These are phyloP conservation scores for Tricholoma terreum DNA, from an alignment of 768 basidiomycete species.

Conservation along the genomic window DNA sequence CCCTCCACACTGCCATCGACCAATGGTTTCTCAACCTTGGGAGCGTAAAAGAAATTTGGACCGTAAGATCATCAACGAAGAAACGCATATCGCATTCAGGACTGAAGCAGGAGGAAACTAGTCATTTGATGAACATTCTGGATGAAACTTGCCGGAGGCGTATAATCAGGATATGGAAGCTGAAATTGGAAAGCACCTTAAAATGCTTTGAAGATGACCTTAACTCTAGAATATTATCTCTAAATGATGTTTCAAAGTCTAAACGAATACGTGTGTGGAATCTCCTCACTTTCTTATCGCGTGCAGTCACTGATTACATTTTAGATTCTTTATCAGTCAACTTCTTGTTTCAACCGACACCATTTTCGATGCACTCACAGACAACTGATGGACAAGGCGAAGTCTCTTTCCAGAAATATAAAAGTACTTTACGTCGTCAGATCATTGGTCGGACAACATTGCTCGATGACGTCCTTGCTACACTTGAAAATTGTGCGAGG, in stretches of 20 bases:
- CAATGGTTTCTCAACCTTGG: conserved; percentile 60
- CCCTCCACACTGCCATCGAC: conserved; percentile 42
- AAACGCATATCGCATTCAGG: conserved; percentile 43
- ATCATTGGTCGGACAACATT: conserved; percentile 62
- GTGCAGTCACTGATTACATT: not conserved
- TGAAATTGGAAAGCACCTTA: conserved; percentile 41
- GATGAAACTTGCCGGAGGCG: conserved; percentile 55
- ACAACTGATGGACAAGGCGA: conserved; percentile 34
- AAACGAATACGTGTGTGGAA: conserved; percentile 24
- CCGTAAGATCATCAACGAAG: conserved; percentile 50
- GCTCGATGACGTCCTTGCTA: conserved; percentile 54
- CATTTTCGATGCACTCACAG: conserved; percentile 45
- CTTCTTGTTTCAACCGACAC: conserved; percentile 54
- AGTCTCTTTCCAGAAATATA: conserved; percentile 59
- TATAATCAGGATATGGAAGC: conserved; percentile 58
- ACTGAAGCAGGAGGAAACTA: conserved; percentile 49
- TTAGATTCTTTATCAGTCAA: conserved; percentile 51
- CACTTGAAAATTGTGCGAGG: conserved; percentile 58
- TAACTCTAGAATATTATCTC: conserved; percentile 31
- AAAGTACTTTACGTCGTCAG: conserved; percentile 55
- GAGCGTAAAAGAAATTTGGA: conserved; percentile 71
- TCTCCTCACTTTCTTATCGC: not conserved
- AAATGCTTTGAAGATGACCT: conserved; percentile 46
- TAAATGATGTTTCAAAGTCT: conserved; percentile 25
- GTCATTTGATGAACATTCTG: conserved; percentile 40